A percentile compares a stretch with the other conserved stretches of the same genome.
These are phyloP conservation scores for Aspergillus fumigatus DNA, from an alignment of 2,329 filamentous ascomycete genomes.

Conservation along the genomic window DNA sequence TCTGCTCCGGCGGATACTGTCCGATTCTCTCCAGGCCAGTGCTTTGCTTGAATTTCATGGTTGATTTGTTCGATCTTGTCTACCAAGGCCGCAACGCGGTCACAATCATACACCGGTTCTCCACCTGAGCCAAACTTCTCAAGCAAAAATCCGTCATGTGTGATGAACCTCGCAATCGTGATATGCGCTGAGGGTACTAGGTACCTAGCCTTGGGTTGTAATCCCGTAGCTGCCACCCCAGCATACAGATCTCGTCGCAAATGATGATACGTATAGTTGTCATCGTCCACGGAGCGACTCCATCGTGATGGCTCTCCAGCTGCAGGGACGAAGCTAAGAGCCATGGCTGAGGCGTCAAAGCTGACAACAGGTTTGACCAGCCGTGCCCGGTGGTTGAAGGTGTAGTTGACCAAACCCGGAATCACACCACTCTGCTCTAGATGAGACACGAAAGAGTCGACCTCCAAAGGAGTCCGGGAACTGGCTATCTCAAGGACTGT, in stretches of 20 bases:
- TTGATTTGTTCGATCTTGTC: conserved; percentile 72
- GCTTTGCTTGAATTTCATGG: conserved; percentile 63
- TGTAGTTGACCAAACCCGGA: conserved; percentile 60
- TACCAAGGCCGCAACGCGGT: conserved; percentile 62
- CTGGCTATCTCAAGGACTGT: conserved; percentile 83
- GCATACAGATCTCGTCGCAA: conserved; percentile 73
- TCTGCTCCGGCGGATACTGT: conserved; percentile 54
- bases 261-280: conserved; percentile 84
- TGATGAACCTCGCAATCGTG: conserved; percentile 77
- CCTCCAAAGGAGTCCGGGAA: conserved; percentile 66
- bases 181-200: conserved; percentile 86
- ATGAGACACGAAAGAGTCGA: conserved; percentile 56
- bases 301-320: conserved; percentile 52
- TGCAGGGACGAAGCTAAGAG: conserved; percentile 81
- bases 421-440: conserved; percentile 51
- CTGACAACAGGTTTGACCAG: conserved; percentile 79
- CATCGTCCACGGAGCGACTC: conserved; percentile 44
- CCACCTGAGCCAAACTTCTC: conserved; percentile 33
- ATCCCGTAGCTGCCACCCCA: conserved; percentile 55
- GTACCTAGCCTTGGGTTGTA: conserved; percentile 74
- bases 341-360: conserved; percentile 79
- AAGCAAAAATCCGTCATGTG: conserved; percentile 52
- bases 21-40: conserved; percentile 56
- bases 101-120: conserved; percentile 35
- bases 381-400: conserved; percentile 62